These are phyloP conservation scores for Drechmeria coniospora DNA, from an alignment of 2,329 filamentous ascomycete species.

Conservation along the genomic window DNA sequence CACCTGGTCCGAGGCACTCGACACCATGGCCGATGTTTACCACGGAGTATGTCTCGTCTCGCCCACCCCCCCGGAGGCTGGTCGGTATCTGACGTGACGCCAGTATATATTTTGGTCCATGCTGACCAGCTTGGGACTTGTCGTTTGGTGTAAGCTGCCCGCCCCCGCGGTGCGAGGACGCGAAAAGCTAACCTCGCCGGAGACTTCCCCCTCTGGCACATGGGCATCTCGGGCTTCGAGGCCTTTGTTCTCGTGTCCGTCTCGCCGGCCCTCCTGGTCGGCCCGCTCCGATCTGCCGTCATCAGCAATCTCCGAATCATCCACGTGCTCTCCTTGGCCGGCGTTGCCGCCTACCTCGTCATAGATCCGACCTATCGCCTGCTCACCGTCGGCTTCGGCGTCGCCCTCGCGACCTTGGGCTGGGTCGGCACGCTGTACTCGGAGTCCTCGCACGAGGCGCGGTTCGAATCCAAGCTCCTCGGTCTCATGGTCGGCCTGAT, in stretches of 20 bases:
- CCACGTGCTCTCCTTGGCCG: constrained; percentile 64
- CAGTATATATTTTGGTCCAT: constrained; percentile 94
- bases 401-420: constrained; percentile 64
- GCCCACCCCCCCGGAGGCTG: too few relatives aligned
- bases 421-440: constrained; percentile 74
- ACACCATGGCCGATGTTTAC: constrained; percentile 79
- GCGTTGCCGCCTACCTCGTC: constrained; percentile 66
- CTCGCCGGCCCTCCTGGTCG: constrained; percentile 66
- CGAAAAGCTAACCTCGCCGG: constrained; percentile 6
- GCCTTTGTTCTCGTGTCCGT: constrained; percentile 72
- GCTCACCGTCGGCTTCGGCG: constrained; percentile 65
- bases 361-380: constrained; percentile 59
- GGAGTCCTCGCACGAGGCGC: constrained; percentile 56
- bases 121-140: constrained; percentile 72
- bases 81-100: constrained; percentile 7
- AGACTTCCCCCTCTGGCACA: constrained; percentile 97
- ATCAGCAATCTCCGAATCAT: constrained; percentile 52
- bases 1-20: constrained; percentile 57
- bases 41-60: constrained; percentile 74
- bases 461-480: constrained; percentile 67
- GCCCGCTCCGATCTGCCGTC: constrained; percentile 50
- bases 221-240: constrained; percentile 97
- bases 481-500: constrained; percentile 73
- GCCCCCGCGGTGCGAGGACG: neutral
- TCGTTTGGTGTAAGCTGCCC: constrained; percentile 72